These are phyloP conservation scores for Nakaseomyces glabratus DNA, from an alignment of 1,139 yeast genomes.

Conservation along the genomic window DNA sequence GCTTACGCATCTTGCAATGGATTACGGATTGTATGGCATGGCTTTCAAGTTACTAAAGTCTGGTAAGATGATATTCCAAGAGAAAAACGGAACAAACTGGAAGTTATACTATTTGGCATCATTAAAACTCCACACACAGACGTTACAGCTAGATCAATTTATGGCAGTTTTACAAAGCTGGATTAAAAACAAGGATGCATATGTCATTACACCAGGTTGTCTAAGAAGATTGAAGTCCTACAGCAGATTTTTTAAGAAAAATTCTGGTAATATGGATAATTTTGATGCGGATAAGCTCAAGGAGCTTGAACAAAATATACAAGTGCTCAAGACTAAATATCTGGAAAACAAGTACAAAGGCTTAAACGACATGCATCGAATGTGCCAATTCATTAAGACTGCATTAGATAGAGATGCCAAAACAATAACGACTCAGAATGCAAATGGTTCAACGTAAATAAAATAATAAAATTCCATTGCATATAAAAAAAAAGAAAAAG, in stretches of 20 bases:
- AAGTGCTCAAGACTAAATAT: slow-evolving; percentile 12
- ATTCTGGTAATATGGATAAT: slow-evolving; percentile 5
- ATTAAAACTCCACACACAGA: slow-evolving; percentile 16
- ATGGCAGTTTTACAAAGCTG: slow-evolving; percentile 17
- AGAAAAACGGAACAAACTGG: slow-evolving; percentile 15
- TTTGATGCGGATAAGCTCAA: slow-evolving; percentile 7
- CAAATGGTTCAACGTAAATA: too few species aligned
- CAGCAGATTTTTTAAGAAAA: slow-evolving; percentile 14
- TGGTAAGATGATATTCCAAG: slow-evolving; percentile 5
- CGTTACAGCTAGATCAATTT: slow-evolving; percentile 14
- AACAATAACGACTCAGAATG: slow-evolving; percentile 2
- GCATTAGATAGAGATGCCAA: slow-evolving; percentile 14
- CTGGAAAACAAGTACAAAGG: slow-evolving; percentile 17
- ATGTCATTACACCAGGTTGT: slow-evolving; percentile 13
- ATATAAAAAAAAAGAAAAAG: too few species aligned
- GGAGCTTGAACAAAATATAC: slow-evolving; percentile 11
- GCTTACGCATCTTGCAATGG: slow-evolving; percentile 3
- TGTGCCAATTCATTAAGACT: slow-evolving; percentile 11
- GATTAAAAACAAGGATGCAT: slow-evolving; percentile 18
- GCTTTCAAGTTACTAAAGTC: background rate
- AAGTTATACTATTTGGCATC: slow-evolving; percentile 19
- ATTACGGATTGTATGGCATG: background rate
- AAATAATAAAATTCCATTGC: too few species aligned
- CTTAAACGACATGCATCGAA: slow-evolving; percentile 15
- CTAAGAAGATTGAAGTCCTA: slow-evolving; percentile 17